Evolutionary conservation across 305 asterid species (phyloP).

Genomic region (Solanum hybrid): DNA sequence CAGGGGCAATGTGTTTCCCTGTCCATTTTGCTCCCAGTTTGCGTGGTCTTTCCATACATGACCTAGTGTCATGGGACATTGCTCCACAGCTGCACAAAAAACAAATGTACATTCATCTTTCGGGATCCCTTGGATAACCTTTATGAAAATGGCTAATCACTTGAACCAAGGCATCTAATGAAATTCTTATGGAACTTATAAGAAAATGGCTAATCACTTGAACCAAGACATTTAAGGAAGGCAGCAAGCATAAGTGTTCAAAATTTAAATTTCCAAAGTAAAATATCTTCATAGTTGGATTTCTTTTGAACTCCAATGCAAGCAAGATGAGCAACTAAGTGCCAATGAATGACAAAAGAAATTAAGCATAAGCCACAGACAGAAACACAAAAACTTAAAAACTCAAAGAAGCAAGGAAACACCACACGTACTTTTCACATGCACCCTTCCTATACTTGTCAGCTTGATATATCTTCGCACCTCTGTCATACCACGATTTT

Average conservation of each 20-base stretch:
- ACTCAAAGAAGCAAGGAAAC: not conserved
- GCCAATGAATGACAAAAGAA: not conserved
- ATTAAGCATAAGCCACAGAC: not conserved
- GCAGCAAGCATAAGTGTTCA: not conserved
- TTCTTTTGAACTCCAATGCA: not conserved
- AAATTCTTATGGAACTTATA: not conserved
- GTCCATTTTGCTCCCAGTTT: conserved; percentile 76
- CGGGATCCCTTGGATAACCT: not conserved
- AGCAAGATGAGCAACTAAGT: not conserved
- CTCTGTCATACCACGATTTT: conserved; percentile 88
- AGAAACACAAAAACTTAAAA: not conserved
- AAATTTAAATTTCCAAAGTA: not conserved
- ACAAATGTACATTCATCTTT: not conserved
- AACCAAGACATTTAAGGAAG: not conserved
- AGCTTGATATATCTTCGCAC: conserved; percentile 76
- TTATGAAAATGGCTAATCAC: not conserved
- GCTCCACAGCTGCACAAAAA: conserved; percentile 76
- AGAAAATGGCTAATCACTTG: not conserved
- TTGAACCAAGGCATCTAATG: not conserved
- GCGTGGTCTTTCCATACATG: conserved; percentile 87
- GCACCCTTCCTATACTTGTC: conserved; percentile 88
- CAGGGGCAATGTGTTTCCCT: conserved; percentile 63
- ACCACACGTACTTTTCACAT: conserved; percentile 61
- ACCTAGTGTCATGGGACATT: conserved; percentile 57
- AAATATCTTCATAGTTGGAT: not conserved